Evolutionary conservation across 257 asterid genomes (phyloP), one percentile per base, ranked within the genome.

Genomic region (Solanum pennellii): DNA sequence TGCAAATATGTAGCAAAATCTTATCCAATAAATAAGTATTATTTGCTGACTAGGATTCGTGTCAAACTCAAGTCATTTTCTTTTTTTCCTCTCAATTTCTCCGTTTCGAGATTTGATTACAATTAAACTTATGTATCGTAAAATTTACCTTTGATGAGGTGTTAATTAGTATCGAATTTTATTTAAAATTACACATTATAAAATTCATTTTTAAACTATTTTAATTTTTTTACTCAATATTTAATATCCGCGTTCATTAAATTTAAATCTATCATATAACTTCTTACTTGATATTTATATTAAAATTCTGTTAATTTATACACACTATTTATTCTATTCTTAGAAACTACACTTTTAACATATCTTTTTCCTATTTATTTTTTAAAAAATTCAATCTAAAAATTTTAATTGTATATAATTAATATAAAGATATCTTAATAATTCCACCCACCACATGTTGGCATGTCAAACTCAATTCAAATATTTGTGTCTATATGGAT

Each of bases 1-100:
- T 79, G 39, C n/a, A 15, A 15, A 59, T 12, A 41, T 82, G 21
- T 16, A 56, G 3, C 41, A 27, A 82, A n/a, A 8, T 4, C 66
- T 41, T 47, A 21, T 12, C 29, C 66, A 37, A 29, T 88, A 42
- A 88, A 52, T 37, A 68, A 42, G 37, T 47, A 12, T 41, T 69
- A 49, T 56, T 25, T 27, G 93, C 83, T 91, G 95, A 90, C 89
- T 86, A 7, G 89, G 93, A 82, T 88, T 21, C 75, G 65, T 75
- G 89, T 91, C 91, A 92, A 86, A 12, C 33, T 88, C 89, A 25
- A n/a, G 20, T 76, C 60, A 76, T 27, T 68, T 12, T 41, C 5
- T 56, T 68, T 68, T 12, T 3, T 27, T 65, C 13, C 8, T 62
- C 71, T n/a, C 14, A 1, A 10, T 5, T 14, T 68, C 2, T 3